Base-by-base conservation (phyloP, 208 protist genomes). In the Blastocrithidia nonstop region DNA sequence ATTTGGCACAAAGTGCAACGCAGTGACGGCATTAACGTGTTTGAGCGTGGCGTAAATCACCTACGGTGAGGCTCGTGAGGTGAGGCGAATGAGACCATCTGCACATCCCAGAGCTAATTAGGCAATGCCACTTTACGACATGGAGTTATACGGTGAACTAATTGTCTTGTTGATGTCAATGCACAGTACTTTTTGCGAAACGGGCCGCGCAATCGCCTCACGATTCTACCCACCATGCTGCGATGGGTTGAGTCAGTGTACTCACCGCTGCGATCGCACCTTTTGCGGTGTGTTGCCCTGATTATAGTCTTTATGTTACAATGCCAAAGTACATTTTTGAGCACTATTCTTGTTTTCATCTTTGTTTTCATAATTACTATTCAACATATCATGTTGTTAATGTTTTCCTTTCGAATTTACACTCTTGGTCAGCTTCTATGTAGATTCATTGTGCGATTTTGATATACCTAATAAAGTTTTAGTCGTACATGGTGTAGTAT, bases 1-100 rank as follows among this genome's bases (percentile, higher is more conserved):
- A 23, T 48, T 51, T 45, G 84, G 73, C 42, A 86, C 28, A 50
- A 85, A 88, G 2, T 40, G 54, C 22, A 97, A 62, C 7, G 77
- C 66, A 23, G 66, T 61, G 16, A 79, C 70, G 3, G 45, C 48
- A 16, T 57, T 38, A 15, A 54, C 57, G 28, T 71, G 63, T 26
- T 52, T 54, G 24, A 71, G 49, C 17, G 36, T 43, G 6, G 37
- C 49, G 8, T 7, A 13, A 11, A 44, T 33, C 1, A 37, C 13
- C 19, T 43, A 21, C 68, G 72, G 45, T 47, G 63, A 54, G 84
- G 83, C 36, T 54, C 24, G 35, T 46, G 61, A 1, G 47, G 70
- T 24, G 93, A 71, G 7, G n/a, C 66, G 73, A 43, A 76, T 53
- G 16, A 69, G 37, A 29, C 56, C 43, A 45, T 93, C 77, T 2